Percentiles rank a stretch among this genome's conserved stretches.
Conservation (phyloP, 305 asterid species). For the Fraxinus velutina region DNA sequence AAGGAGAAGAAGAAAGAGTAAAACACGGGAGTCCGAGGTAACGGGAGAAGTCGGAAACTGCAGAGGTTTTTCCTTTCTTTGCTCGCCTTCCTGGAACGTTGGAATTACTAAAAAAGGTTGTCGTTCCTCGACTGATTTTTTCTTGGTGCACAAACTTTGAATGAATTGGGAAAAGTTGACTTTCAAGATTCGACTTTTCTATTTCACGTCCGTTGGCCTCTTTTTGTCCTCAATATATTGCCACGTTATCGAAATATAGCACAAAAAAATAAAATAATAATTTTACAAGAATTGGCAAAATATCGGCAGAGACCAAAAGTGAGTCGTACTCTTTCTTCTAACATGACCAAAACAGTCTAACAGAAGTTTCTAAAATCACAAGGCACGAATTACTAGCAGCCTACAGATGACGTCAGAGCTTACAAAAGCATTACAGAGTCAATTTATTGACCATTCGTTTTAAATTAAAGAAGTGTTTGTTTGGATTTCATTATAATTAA, state of each 20-base stretch:
- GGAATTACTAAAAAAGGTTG: neutral
- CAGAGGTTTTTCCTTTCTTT: slow-evolving; percentile 19
- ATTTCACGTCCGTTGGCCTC: neutral
- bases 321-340: neutral
- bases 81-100: neutral
- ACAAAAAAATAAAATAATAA: too few relatives aligned
- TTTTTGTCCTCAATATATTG: neutral
- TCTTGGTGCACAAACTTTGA: neutral
- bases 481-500: neutral
- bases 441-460: neutral
- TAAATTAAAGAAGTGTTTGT: neutral
- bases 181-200: neutral
- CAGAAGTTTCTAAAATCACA: neutral
- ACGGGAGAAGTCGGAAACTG: slow-evolving; percentile 24
- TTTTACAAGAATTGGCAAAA: neutral
- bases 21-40: neutral
- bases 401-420: neutral
- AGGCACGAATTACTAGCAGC: neutral
- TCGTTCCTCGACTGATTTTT: neutral
- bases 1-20: neutral
- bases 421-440: neutral
- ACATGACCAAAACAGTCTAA: neutral
- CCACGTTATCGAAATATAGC: neutral
- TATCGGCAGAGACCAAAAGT: neutral
- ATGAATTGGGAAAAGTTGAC: neutral